Percentiles rank a stretch among this genome's conserved stretches.
Evolutionary conservation across 2,329 filamentous ascomycete species (phyloP).

Genomic region (Bipolaris bicolor): DNA sequence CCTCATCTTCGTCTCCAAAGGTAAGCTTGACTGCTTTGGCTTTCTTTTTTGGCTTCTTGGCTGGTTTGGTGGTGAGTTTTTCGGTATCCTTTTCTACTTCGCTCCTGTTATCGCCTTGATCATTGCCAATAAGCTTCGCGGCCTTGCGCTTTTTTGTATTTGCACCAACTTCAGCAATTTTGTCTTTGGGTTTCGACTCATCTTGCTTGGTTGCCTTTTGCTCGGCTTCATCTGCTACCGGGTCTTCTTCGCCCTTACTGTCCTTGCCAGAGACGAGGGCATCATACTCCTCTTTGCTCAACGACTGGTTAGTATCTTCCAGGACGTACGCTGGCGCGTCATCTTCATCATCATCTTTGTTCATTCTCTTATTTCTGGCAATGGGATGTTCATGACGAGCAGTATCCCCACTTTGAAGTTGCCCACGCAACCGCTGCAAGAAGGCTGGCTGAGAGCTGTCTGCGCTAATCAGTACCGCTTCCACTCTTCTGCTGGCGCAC

Average conservation of each 20-base stretch:
- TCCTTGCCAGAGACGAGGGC: slow-evolving; percentile 48
- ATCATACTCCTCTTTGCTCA: slow-evolving; percentile 59
- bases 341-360: slow-evolving; percentile 72
- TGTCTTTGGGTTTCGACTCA: slow-evolving; percentile 32
- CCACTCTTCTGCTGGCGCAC: neutral
- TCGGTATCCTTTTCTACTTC: slow-evolving; percentile 18
- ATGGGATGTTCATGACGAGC: slow-evolving; percentile 54
- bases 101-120: slow-evolving; percentile 27
- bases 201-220: slow-evolving; percentile 12
- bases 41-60: slow-evolving; percentile 47
- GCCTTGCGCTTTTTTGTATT: slow-evolving; percentile 47
- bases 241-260: slow-evolving; percentile 14
- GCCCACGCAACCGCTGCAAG: slow-evolving; percentile 58
- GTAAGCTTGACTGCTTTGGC: slow-evolving; percentile 46
- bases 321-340: slow-evolving; percentile 78
- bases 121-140: slow-evolving; percentile 44
- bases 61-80: slow-evolving; percentile 21
- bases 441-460: slow-evolving; percentile 59
- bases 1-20: slow-evolving; percentile 45
- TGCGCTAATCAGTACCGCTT: slow-evolving; percentile 50
- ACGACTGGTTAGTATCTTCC: slow-evolving; percentile 70
- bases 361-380: slow-evolving; percentile 53
- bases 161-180: slow-evolving; percentile 43
- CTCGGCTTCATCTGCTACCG: slow-evolving; percentile 11
- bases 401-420: slow-evolving; percentile 58